Evolutionary conservation across 805 yeast species (phyloP).

Genomic region (Sugiyamaella valdiviana): DNA sequence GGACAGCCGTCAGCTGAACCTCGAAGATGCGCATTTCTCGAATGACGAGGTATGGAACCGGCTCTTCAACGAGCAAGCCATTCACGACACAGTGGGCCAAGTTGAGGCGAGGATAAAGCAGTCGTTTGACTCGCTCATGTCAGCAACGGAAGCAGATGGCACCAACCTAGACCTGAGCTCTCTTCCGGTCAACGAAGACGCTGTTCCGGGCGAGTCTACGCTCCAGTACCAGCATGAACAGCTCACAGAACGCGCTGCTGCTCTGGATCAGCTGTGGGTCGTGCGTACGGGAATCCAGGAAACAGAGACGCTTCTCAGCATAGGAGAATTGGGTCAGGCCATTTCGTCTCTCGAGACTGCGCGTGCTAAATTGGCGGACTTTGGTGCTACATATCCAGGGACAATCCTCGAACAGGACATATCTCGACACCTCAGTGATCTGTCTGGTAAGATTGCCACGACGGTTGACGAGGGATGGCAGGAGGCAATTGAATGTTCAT

Average conservation of each 20-base stretch:
- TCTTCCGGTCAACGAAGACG: background rate
- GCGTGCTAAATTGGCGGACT: slow-evolving; percentile 9
- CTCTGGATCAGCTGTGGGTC: slow-evolving; percentile 20
- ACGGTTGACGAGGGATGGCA: slow-evolving; percentile 13
- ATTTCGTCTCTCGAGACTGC: slow-evolving; percentile 14
- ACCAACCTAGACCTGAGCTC: background rate
- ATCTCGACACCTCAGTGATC: slow-evolving; percentile 1
- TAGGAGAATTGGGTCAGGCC: slow-evolving; percentile 19
- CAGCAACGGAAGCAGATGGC: background rate
- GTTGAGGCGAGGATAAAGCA: background rate
- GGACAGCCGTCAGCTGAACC: background rate
- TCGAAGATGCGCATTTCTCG: background rate
- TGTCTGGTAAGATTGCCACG: background rate
- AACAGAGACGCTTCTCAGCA: slow-evolving; percentile 13
- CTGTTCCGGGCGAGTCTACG: background rate
- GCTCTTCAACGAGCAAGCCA: background rate
- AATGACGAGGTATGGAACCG: slow-evolving; percentile 5
- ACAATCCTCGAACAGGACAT: slow-evolving; percentile 7
- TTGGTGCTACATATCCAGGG: slow-evolving; percentile 10
- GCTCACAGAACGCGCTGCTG: background rate
- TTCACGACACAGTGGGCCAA: background rate
- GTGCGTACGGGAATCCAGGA: slow-evolving; percentile 20
- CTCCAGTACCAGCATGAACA: background rate
- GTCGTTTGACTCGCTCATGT: background rate
- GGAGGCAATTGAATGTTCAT: slow-evolving; percentile 8